Base-by-base conservation (phyloP, 2,329 filamentous ascomycete species). In the Whalleya microplaca region DNA sequence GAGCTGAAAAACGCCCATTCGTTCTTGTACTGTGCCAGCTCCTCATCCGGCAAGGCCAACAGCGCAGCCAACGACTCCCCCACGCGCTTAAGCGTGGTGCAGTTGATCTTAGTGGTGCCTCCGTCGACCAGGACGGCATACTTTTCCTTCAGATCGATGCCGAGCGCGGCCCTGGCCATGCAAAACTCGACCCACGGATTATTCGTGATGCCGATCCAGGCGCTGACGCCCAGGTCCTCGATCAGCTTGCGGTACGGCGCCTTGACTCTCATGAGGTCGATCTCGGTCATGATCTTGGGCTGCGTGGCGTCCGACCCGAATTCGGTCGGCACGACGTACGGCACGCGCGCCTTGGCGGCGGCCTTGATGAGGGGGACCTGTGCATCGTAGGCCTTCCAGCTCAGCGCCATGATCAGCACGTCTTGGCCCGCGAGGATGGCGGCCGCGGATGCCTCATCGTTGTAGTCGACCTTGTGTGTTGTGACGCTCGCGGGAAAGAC, bases 121-220 rank as follows among this genome's bases (percentile, higher is more conserved):
- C 66, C 63, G 53, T 70, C 68, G 46, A 65, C 70, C 43, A 76
- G 58, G 5, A 60, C 56, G 7, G 71, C 73, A 6, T 63, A 69
- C 41, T 65, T 65, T 2, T 59, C 61, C 53, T 64, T 66, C 37
- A 71, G 19, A 53, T 75, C 66, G 48, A 76, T 66, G 1, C 72
- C 72, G 47, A 70, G 66, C 27, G 69, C 56, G 9, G 70, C 71
- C 2, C 56, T 27, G 6, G 47, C 47, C 47, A 74, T 57, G 41
- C 66, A 64, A 62, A 65, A 72, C 49, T 74, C 69, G 21, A 71
- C 64, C 72, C 71, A 75, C 2, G 68, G 71, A 42, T 71, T 73
- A 49, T 62, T 69, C 16, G 64, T 61, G 50, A 74, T 63, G 7
- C 65, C 71, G 47, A 75, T 66, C 70, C 70, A 74, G 54, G 59